Evolutionary conservation across 768 basidiomycete species (phyloP), one percentile per base, ranked within the genome.

Genomic region (Trametes sanguinea): DNA sequence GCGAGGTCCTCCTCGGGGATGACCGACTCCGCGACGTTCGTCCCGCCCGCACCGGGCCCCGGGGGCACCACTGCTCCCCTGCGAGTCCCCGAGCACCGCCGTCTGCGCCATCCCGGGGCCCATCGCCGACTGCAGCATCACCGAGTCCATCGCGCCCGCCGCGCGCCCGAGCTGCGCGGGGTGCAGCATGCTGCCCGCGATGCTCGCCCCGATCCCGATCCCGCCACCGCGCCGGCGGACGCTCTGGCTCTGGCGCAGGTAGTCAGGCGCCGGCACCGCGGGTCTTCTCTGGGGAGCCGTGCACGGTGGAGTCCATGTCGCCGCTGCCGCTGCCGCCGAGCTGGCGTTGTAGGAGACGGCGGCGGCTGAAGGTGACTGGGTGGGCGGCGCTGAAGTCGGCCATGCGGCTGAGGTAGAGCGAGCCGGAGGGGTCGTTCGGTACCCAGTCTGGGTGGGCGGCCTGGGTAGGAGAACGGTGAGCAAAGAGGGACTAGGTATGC

Each of bases 401-500:
- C 77, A 98, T 86, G 51, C 91, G 85, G 65, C 83, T 90, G 55
- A 98, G 85, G 74, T 94, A 98, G 11, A 97, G 80, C 2, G 95
- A 98, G 11, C 94, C 89, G 3, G 92, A 84, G 0, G 94, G 94
- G 71, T 99, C 95, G 0, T 86, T 80, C 0, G 96, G 96, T 63
- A 85, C 90, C 96, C 96, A 99, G 61, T 94, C 92, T 10, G 96
- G 96, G 76, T 98, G 92, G 1, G 94, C 90, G 45, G 94, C 94
- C 87, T 89, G 65, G 3, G 35, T 37, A 35, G 50, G 64, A 35
- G 51, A 43, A 39, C 42, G 33, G 44, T 27, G 54, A 55, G 39
- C 9, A 8, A 52, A 10, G 40, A 27, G 45, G 9, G 11, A 2
- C 27, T 5, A 4, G 59, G 45, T 8, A 30, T 17, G 14, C 17